Evolutionary conservation across 164 flowering plant genomes (phyloP).

Genomic region (Liquidambar formosana): DNA sequence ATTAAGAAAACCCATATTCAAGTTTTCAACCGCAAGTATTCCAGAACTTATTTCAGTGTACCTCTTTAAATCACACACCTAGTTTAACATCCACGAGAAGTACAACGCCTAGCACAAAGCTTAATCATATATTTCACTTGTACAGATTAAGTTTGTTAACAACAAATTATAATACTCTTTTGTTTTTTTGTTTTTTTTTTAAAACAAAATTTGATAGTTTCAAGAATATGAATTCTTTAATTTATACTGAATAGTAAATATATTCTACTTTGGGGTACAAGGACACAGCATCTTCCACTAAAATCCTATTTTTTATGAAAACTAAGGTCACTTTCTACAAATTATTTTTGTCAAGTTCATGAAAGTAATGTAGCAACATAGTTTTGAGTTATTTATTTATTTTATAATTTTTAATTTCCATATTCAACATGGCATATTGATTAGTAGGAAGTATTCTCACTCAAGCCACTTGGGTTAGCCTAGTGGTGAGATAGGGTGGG

Average conservation of each 20-base stretch:
- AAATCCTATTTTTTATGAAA: background rate
- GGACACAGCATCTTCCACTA: background rate
- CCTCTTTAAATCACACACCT: background rate
- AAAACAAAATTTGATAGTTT: too few relatives aligned
- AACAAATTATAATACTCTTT: background rate
- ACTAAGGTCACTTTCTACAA: background rate
- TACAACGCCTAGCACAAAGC: background rate
- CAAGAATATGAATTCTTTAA: too few relatives aligned
- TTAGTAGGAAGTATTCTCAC: too few relatives aligned
- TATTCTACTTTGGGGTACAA: background rate
- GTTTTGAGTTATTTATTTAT: background rate
- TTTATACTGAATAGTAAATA: background rate
- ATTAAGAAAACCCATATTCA: background rate
- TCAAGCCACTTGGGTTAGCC: too few relatives aligned
- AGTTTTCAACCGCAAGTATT: background rate
- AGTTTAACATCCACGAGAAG: background rate
- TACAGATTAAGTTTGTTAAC: background rate
- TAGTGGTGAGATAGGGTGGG: too few relatives aligned
- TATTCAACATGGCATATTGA: too few relatives aligned
- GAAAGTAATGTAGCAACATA: background rate
- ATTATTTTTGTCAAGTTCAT: background rate
- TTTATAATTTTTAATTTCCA: too few relatives aligned
- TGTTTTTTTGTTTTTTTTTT: background rate
- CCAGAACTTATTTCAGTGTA: background rate
- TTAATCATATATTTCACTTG: background rate